Conservation (phyloP, 1,139 yeast genomes). For the Ogataea hybrid region DNA sequence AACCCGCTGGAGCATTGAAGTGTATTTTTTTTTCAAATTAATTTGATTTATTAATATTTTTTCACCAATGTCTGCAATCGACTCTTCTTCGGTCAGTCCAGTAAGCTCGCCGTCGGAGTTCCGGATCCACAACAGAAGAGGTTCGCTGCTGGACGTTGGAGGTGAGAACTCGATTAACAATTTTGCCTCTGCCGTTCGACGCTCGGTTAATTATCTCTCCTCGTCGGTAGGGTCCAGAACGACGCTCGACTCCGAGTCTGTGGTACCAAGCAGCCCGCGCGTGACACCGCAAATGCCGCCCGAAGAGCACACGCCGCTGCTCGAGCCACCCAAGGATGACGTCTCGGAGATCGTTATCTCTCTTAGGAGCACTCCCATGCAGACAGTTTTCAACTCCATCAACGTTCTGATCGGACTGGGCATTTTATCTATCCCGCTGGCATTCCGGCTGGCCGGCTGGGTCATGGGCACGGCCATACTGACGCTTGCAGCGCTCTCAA, state of each 20-base stretch:
- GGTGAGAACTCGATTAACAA: constrained; percentile 31
- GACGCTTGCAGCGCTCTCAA: constrained; percentile 54
- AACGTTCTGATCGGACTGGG: constrained; percentile 88
- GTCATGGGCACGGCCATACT: constrained; percentile 58
- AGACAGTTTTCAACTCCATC: constrained; percentile 83
- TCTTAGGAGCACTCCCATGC: constrained; percentile 85
- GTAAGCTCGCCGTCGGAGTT: not conserved
- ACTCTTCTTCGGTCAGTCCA: not conserved
- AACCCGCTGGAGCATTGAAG: constrained; percentile 5
- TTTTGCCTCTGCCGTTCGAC: constrained; percentile 30
- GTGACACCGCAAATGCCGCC: constrained; percentile 1
- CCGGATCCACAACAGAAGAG: constrained; percentile 16
- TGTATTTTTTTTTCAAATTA: not conserved
- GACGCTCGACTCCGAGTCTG: constrained; percentile 7
- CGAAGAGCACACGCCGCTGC: constrained; percentile 6
- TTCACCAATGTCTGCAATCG: constrained; percentile 4
- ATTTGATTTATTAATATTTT: not conserved
- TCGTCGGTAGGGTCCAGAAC: constrained; percentile 9
- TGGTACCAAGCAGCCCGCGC: not conserved
- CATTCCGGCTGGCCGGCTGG: constrained; percentile 80
- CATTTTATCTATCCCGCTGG: constrained; percentile 78
- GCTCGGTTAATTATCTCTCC: constrained; percentile 30
- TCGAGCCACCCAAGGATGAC: constrained; percentile 11
- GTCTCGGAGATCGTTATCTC: constrained; percentile 38
- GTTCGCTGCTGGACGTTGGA: constrained; percentile 29